Percentiles rank a stretch among this genome's conserved stretches.
phyloP scores from a whole-genome alignment of 2,329 filamentous ascomycete species.

The Cordyceps cateniannulata region DNA sequence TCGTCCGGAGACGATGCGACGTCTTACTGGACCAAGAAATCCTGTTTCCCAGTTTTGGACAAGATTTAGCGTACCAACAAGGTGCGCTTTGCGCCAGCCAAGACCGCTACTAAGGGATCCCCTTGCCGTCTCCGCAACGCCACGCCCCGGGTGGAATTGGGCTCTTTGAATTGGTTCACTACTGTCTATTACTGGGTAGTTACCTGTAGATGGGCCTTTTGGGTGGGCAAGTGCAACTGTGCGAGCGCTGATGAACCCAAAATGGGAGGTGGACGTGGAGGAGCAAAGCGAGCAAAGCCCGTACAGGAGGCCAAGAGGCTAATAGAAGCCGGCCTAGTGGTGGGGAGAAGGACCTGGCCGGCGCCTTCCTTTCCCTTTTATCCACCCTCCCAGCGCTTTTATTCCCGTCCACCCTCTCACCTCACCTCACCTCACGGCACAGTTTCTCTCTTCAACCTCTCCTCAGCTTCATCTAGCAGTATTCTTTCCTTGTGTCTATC shows the following conservation, averaged over 20 bases:
- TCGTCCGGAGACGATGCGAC: neutral
- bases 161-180: neutral
- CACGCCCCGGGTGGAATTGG: neutral
- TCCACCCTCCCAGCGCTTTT: slow-evolving; percentile 1
- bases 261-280: neutral
- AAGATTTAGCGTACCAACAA: neutral
- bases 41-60: slow-evolving; percentile 1
- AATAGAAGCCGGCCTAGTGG: no score
- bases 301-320: no score
- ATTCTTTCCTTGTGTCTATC: neutral
- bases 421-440: neutral
- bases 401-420: slow-evolving; percentile 2
- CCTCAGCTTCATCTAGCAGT: neutral
- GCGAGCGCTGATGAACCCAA: neutral
- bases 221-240: no score
- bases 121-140: slow-evolving; percentile 6
- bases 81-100: neutral
- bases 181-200: no score
- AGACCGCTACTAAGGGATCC: neutral
- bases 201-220: no score
- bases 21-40: neutral
- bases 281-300: neutral
- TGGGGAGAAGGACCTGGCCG: no score
- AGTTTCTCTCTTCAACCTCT: neutral
- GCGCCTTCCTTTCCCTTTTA: neutral